These are phyloP conservation scores for Geotrichum macrosporum DNA, from an alignment of 1,139 yeast genomes.

Conservation along the genomic window DNA sequence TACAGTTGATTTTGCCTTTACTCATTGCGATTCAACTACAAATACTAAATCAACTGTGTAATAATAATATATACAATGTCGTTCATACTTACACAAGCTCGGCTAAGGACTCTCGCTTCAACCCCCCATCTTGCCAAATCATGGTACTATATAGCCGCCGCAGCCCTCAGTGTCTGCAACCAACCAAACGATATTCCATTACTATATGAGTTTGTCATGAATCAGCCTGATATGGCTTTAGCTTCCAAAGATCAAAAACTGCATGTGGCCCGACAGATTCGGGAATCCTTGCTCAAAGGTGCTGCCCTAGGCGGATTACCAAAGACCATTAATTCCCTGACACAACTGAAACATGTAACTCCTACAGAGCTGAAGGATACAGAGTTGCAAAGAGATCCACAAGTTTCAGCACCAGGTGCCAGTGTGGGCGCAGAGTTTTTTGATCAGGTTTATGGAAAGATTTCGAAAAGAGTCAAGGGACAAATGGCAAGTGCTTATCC, in stretches of 20 bases:
- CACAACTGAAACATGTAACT: slow-evolving; percentile 59
- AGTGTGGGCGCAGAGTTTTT: slow-evolving; percentile 51
- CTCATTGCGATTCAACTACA: too few relatives aligned
- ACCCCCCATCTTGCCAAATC: slow-evolving; percentile 51
- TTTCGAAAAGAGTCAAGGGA: slow-evolving; percentile 58
- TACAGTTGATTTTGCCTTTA: too few relatives aligned
- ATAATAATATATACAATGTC: slow-evolving; percentile 14
- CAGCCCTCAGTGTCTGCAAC: slow-evolving; percentile 76
- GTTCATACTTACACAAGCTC: slow-evolving; percentile 52
- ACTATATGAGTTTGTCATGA: slow-evolving; percentile 67
- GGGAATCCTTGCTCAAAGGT: slow-evolving; percentile 75
- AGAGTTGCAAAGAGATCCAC: slow-evolving; percentile 28
- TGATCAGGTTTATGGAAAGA: slow-evolving; percentile 71
- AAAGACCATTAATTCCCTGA: slow-evolving; percentile 73
- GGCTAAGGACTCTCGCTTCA: slow-evolving; percentile 52
- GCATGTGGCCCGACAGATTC: slow-evolving; percentile 47
- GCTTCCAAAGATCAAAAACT: slow-evolving; percentile 25
- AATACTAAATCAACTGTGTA: too few relatives aligned
- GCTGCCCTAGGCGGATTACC: slow-evolving; percentile 82
- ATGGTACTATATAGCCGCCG: slow-evolving; percentile 80
- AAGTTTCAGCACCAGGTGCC: slow-evolving; percentile 17
- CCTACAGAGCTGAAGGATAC: slow-evolving; percentile 48
- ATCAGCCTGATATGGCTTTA: slow-evolving; percentile 35
- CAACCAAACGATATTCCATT: slow-evolving; percentile 75
- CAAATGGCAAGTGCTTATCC: slow-evolving; percentile 77